Conservation (phyloP, 257 asterid species). For the Agastache rugosa region DNA sequence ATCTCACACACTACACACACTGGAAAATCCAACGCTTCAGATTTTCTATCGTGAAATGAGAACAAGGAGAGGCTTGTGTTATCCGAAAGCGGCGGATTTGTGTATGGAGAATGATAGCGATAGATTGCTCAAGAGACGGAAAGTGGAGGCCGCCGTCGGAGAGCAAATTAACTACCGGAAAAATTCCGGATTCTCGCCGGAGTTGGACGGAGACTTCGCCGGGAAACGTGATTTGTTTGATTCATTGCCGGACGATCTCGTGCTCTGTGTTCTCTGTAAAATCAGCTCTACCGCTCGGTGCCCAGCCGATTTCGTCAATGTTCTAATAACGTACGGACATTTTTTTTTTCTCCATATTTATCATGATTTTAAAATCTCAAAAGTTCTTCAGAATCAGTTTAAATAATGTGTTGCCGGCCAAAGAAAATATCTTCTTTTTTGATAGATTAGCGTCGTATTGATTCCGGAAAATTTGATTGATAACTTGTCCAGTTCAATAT, state of each 20-base stretch:
- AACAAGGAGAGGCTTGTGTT: conserved; percentile 60
- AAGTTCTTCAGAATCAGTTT: not conserved
- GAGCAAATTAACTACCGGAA: conserved; percentile 42
- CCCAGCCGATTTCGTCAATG: conserved; percentile 71
- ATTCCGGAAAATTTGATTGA: not conserved
- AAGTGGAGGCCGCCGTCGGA: conserved; percentile 34
- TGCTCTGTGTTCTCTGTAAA: conserved; percentile 59
- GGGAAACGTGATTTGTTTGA: conserved; percentile 56
- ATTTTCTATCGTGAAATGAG: conserved; percentile 41
- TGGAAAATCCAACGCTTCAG: not conserved
- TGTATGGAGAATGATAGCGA: conserved; percentile 31
- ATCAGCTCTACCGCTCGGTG: conserved; percentile 62
- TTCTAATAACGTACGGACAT: conserved; percentile 65
- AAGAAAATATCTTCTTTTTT: not conserved
- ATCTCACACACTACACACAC: conserved; percentile 29
- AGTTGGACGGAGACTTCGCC: not conserved
- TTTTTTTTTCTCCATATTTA: not conserved
- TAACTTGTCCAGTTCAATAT: not conserved
- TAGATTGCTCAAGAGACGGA: conserved; percentile 35
- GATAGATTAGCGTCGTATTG: not conserved
- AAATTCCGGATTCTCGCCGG: conserved; percentile 43
- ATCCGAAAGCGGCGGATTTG: conserved; percentile 48
- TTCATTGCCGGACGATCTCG: conserved; percentile 79
- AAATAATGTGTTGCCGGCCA: not conserved
- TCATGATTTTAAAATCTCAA: not conserved